phyloP scores from a whole-genome alignment of 129 eudicot species.

The Arctium lappa region DNA sequence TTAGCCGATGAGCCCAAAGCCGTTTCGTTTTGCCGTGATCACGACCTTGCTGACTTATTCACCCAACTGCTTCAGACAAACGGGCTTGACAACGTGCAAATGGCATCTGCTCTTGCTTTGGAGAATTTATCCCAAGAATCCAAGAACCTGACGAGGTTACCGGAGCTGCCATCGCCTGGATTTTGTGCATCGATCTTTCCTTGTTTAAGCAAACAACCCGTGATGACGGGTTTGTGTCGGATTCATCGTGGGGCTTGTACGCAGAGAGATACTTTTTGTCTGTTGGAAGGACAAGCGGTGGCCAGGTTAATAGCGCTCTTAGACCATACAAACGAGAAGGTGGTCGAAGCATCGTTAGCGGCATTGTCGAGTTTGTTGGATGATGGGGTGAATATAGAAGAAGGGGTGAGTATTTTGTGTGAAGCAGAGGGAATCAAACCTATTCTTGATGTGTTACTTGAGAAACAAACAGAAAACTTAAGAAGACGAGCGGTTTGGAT shows the following conservation, averaged over 20 bases:
- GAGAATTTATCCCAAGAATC: slow-evolving; percentile 70
- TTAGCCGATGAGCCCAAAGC: slow-evolving; percentile 58
- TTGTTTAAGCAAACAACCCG: slow-evolving; percentile 58
- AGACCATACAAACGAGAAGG: slow-evolving; percentile 77
- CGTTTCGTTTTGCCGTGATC: slow-evolving; percentile 54
- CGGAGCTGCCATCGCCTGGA: slow-evolving; percentile 55
- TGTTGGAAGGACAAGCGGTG: slow-evolving; percentile 74
- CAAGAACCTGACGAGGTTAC: slow-evolving; percentile 50
- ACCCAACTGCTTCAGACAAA: slow-evolving; percentile 66
- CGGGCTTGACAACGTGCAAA: slow-evolving; percentile 84
- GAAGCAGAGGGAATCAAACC: slow-evolving; percentile 76
- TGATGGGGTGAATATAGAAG: slow-evolving; percentile 69
- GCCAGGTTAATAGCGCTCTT: slow-evolving; percentile 69
- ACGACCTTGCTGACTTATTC: slow-evolving; percentile 58
- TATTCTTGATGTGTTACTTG: slow-evolving; percentile 66
- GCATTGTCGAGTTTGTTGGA: slow-evolving; percentile 78
- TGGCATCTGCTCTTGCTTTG: slow-evolving; percentile 76
- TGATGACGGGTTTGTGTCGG: slow-evolving; percentile 63
- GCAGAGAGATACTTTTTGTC: slow-evolving; percentile 65
- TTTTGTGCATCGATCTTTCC: slow-evolving; percentile 56
- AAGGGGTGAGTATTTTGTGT: slow-evolving; percentile 55
- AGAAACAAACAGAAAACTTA: slow-evolving; percentile 61
- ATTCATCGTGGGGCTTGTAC: slow-evolving; percentile 68
- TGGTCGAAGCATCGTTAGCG: slow-evolving; percentile 79
- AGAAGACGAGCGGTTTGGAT: slow-evolving; percentile 78